phyloP scores from a whole-genome alignment of 805 yeast genomes.

The Wickerhamomyces alni region DNA sequence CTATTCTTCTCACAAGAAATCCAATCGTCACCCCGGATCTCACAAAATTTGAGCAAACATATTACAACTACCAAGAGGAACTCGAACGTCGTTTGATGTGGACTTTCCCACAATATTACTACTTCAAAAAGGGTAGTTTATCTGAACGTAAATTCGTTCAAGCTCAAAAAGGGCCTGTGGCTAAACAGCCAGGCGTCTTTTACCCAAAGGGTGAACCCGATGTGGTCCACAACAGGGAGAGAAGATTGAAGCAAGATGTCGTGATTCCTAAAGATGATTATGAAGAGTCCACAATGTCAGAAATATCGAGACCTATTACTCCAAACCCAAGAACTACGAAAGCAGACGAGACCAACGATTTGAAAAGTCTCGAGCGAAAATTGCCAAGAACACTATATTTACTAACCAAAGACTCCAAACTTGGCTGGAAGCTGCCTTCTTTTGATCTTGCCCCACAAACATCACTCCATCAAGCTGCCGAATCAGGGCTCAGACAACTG shows the following conservation, averaged over 20 bases:
- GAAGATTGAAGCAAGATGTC: slow-evolving; percentile 73
- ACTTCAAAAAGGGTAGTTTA: slow-evolving; percentile 84
- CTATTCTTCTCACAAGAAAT: slow-evolving; percentile 66
- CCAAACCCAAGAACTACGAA: slow-evolving; percentile 69
- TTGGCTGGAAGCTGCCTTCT: slow-evolving; percentile 76
- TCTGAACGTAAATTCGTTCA: slow-evolving; percentile 75
- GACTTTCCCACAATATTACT: slow-evolving; percentile 94
- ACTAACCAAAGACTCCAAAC: slow-evolving; percentile 42
- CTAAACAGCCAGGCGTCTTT: slow-evolving; percentile 68
- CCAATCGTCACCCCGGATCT: slow-evolving; percentile 83
- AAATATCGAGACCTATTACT: slow-evolving; percentile 60
- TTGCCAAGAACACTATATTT: slow-evolving; percentile 78
- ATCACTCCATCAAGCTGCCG: slow-evolving; percentile 65
- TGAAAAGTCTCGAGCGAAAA: slow-evolving; percentile 67
- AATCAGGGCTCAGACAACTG: slow-evolving; percentile 57
- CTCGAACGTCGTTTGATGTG: slow-evolving; percentile 89
- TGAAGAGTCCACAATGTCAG: slow-evolving; percentile 39
- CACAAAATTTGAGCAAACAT: slow-evolving; percentile 64
- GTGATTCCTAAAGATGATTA: slow-evolving; percentile 55
- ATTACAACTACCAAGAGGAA: slow-evolving; percentile 78
- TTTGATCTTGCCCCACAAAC: slow-evolving; percentile 41
- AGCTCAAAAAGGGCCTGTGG: slow-evolving; percentile 70
- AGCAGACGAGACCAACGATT: slow-evolving; percentile 65
- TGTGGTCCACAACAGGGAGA: slow-evolving; percentile 81
- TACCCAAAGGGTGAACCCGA: slow-evolving; percentile 84